Percentiles rank a stretch among this genome's conserved stretches.
phyloP scores from a whole-genome alignment of 1,284 basidiomycete species.

The Marasmius sp. region DNA sequence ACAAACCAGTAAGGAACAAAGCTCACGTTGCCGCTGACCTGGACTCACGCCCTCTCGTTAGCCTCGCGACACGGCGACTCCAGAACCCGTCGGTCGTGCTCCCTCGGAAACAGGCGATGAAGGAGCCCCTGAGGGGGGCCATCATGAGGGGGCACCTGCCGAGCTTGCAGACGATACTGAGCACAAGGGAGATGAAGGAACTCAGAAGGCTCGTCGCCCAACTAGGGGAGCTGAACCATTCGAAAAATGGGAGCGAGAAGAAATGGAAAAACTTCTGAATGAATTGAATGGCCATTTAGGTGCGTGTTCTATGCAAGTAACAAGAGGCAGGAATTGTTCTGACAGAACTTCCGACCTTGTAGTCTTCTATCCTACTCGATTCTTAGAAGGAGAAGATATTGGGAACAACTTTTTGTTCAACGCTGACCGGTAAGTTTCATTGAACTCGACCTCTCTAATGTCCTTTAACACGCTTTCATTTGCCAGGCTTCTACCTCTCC shows the following conservation, averaged over 20 bases:
- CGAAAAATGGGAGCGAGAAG: slow-evolving; percentile 79
- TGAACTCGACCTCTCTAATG: background rate
- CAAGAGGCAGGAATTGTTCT: background rate
- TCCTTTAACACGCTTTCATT: background rate
- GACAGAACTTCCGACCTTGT: slow-evolving; percentile 3
- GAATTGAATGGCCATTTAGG: slow-evolving; percentile 85
- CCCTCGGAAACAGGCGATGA: slow-evolving; percentile 61
- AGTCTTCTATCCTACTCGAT: slow-evolving; percentile 83
- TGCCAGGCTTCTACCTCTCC: slow-evolving; percentile 48
- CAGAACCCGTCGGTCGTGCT: slow-evolving; percentile 50
- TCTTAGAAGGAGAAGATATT: slow-evolving; percentile 84
- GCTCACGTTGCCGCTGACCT: background rate
- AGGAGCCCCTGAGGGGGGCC: background rate
- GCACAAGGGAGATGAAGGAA: slow-evolving; percentile 7
- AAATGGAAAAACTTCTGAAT: slow-evolving; percentile 82
- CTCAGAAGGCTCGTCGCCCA: slow-evolving; percentile 30
- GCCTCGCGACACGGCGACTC: slow-evolving; percentile 44
- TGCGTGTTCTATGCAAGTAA: slow-evolving; percentile 31
- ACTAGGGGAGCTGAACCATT: slow-evolving; percentile 66
- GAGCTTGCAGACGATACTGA: slow-evolving; percentile 19
- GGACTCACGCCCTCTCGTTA: slow-evolving; percentile 21
- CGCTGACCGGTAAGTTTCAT: slow-evolving; percentile 64
- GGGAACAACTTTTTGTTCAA: slow-evolving; percentile 91
- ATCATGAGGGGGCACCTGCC: slow-evolving; percentile 23
- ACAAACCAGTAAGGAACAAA: slow-evolving; percentile 52